A percentile compares a stretch with the other conserved stretches of the same genome.
Conservation (phyloP, 805 yeast genomes). For the Candida cerambycidarum region DNA sequence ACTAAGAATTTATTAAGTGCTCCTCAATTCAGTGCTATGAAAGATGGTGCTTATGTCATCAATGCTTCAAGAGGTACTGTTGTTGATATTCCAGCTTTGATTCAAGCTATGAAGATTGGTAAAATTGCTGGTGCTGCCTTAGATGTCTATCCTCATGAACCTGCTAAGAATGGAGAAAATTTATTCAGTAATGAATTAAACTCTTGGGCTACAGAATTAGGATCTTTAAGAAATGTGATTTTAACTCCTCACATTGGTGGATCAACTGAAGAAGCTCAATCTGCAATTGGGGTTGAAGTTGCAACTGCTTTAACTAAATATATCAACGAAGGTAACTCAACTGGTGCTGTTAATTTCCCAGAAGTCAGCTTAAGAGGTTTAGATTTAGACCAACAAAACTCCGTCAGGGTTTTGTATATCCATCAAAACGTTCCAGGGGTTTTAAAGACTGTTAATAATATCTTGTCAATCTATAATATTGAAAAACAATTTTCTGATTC, state of each 20-base stretch:
- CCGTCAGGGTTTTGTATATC: constrained; percentile 91
- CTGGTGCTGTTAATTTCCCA: constrained; percentile 98
- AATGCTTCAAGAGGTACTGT: constrained; percentile 98
- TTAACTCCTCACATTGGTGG: constrained; percentile 99
- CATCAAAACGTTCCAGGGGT: constrained; percentile 99
- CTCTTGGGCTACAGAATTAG: constrained; percentile 79
- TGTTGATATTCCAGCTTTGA: constrained; percentile 90
- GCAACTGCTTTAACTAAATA: constrained; percentile 81
- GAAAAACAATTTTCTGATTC: constrained; percentile 99
- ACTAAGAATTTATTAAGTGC: constrained; percentile 87
- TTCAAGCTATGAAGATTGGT: constrained; percentile 88
- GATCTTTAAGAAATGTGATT: constrained; percentile 80
- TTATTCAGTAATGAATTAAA: constrained; percentile 73
- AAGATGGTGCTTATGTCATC: constrained; percentile 89
- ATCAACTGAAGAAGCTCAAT: constrained; percentile 98
- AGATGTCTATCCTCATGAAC: constrained; percentile 96
- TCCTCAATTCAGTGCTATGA: constrained; percentile 94
- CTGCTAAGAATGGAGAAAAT: constrained; percentile 91
- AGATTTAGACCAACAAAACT: constrained; percentile 80
- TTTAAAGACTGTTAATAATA: constrained; percentile 93
- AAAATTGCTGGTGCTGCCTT: constrained; percentile 96
- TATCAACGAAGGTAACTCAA: constrained; percentile 93
- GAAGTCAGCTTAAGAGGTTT: constrained; percentile 89
- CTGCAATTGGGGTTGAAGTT: constrained; percentile 96
- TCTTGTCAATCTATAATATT: constrained; percentile 90